Conservation (phyloP, 1,139 yeast species). For the Yamadazyma conglobata region DNA sequence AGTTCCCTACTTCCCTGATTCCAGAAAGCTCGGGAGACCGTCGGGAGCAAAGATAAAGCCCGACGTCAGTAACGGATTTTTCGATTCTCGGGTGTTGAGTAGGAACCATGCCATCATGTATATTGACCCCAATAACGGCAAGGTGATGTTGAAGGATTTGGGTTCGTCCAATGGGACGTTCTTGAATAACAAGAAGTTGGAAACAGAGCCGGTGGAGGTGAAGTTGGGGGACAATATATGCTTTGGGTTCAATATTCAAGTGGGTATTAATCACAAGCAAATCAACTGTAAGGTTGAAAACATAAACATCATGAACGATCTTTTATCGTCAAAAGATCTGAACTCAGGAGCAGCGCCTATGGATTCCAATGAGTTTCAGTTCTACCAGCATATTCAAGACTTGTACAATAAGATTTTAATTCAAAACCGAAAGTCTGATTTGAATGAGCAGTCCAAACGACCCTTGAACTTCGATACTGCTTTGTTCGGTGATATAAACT, state of each 20-base stretch:
- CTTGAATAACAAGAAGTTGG: slow-evolving; percentile 70
- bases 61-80: slow-evolving; percentile 81
- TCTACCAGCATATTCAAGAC: slow-evolving; percentile 42
- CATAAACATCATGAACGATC: slow-evolving; percentile 54
- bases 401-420: slow-evolving; percentile 20
- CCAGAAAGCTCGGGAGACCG: slow-evolving; percentile 85
- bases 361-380: slow-evolving; percentile 35
- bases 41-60: slow-evolving; percentile 72
- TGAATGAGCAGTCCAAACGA: slow-evolving; percentile 5
- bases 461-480: slow-evolving; percentile 58
- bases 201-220: slow-evolving; percentile 61
- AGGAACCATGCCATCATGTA: slow-evolving; percentile 91
- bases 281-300: slow-evolving; percentile 79
- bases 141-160: slow-evolving; percentile 75
- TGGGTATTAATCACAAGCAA: slow-evolving; percentile 77
- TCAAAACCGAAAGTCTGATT: slow-evolving; percentile 3
- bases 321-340: slow-evolving; percentile 15
- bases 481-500: slow-evolving; percentile 72
- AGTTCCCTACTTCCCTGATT: slow-evolving; percentile 80
- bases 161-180: slow-evolving; percentile 95
- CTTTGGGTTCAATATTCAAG: slow-evolving; percentile 88
- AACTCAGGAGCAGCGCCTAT: slow-evolving; percentile 11
- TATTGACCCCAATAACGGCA: slow-evolving; percentile 65
- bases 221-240: slow-evolving; percentile 77
- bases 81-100: slow-evolving; percentile 89